phyloP scores from a whole-genome alignment of 495 filamentous ascomycete species.

The Talaromyces wortmannii region DNA sequence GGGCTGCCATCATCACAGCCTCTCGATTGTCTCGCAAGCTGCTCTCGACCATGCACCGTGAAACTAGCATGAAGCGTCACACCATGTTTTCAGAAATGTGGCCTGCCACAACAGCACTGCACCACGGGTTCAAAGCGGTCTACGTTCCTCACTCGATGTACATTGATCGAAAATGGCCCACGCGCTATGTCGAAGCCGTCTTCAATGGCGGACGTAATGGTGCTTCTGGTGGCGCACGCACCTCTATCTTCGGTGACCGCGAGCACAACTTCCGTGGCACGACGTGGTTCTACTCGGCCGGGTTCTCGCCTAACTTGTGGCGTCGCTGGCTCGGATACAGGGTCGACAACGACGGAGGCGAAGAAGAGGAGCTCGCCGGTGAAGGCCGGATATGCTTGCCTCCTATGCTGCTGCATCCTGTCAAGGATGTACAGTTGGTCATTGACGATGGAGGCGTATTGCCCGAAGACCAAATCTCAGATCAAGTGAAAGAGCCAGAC shows the following conservation, averaged over 20 bases:
- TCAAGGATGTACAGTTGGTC: slow-evolving; percentile 78
- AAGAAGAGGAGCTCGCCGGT: slow-evolving; percentile 68
- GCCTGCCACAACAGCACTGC: slow-evolving; percentile 77
- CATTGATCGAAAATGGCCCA: slow-evolving; percentile 86
- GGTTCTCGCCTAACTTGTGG: slow-evolving; percentile 77
- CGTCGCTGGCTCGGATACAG: slow-evolving; percentile 79
- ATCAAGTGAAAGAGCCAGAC: background rate
- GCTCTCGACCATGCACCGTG: slow-evolving; percentile 80
- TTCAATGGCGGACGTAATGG: slow-evolving; percentile 85
- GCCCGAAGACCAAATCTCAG: background rate
- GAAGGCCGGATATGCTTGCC: slow-evolving; percentile 92
- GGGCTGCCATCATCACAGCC: slow-evolving; percentile 82
- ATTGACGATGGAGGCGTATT: slow-evolving; percentile 42
- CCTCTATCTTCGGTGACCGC: slow-evolving; percentile 72
- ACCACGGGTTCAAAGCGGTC: slow-evolving; percentile 94
- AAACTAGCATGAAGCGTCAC: slow-evolving; percentile 73
- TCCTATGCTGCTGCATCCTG: slow-evolving; percentile 85
- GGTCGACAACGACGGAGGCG: slow-evolving; percentile 80
- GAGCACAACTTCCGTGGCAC: slow-evolving; percentile 87
- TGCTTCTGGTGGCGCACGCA: slow-evolving; percentile 63
- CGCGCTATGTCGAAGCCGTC: slow-evolving; percentile 66
- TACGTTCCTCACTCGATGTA: slow-evolving; percentile 88
- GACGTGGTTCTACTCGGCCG: slow-evolving; percentile 93
- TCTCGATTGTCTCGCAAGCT: slow-evolving; percentile 77
- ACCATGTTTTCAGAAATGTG: slow-evolving; percentile 97